A percentile compares a stretch with the other conserved stretches of the same genome.
These are phyloP conservation scores for Oryza rufipogon DNA, from an alignment of 176 grass and related monocot species.

Conservation along the genomic window DNA sequence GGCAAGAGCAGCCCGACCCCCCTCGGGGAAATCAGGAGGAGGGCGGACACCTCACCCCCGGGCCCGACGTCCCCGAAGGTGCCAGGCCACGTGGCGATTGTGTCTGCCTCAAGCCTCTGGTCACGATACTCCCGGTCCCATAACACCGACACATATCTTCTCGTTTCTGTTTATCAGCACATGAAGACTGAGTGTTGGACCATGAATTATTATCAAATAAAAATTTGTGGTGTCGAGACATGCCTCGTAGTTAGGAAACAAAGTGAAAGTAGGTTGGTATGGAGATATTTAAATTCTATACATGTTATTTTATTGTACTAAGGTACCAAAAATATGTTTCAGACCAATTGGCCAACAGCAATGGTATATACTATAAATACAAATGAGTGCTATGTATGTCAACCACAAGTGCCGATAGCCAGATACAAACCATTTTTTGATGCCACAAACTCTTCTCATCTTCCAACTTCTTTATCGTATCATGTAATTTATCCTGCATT, in stretches of 20 bases:
- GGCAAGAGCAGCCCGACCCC: too few species aligned
- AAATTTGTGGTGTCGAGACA: background rate
- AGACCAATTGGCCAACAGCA: conserved; percentile 1
- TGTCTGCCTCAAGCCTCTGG: too few species aligned
- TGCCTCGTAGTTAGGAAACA: background rate
- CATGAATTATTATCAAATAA: background rate
- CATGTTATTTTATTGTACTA: background rate
- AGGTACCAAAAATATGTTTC: conserved; percentile 7
- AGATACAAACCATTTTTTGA: conserved; percentile 55
- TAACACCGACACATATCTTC: background rate
- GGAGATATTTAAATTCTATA: background rate
- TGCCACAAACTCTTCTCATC: conserved; percentile 67
- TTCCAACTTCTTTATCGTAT: conserved; percentile 59
- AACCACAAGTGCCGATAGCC: background rate
- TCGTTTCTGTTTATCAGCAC: background rate
- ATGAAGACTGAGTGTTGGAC: background rate
- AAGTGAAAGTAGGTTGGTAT: background rate
- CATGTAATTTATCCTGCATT: conserved; percentile 64
- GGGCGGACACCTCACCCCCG: too few species aligned
- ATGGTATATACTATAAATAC: background rate
- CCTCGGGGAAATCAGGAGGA: too few species aligned
- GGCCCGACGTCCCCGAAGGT: too few species aligned
- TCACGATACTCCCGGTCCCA: too few species aligned
- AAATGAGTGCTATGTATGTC: background rate
- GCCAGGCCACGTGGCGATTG: too few species aligned